Evolutionary conservation across 257 asterid species (phyloP), one percentile per base, ranked within the genome.

Genomic region (Primulina huaijiensis): DNA sequence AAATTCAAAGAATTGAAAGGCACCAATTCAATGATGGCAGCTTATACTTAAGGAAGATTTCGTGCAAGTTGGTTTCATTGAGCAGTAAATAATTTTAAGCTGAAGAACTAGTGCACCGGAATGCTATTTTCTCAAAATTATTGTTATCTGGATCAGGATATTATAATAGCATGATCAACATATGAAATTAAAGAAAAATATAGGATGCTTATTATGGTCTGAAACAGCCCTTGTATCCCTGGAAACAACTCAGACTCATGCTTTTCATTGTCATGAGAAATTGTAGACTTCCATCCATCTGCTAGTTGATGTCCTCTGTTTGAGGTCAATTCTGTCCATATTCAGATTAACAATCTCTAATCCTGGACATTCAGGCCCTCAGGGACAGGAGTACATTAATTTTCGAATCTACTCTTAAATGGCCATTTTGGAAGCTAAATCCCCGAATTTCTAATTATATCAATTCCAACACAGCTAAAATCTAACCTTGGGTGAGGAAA

Each of bases 231-330:
- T 25, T 60, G 38, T 20, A 71, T 25, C 23, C 56, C 61, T 31
- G 25, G 29, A 10, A 65, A 43, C 34, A 75, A 60, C 72, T 9
- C 25, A n/a, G 40, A 27, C 19, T 31, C 3, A 27, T 37, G 60
- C 58, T 46, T 61, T 34, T 38, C 25, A 62, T 52, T 2, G 58
- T 66, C 55, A 65, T 33, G 40, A 59, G 21, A 50, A 53, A 34
- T 76, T 46, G 55, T 14, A 46, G 6, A 46, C 66, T 37, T 52
- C 52, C 40, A 61, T 23, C 60, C n/a, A 57, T 55, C 55, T 63
- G 52, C n/a, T 30, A 1, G 19, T 76, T 58, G 38, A 21, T 57
- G 65, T 71, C 46, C 14, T 53, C 23, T n/a, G 27, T 35, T 40
- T 55, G n/a, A 62, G 58, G 8, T 56, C 60, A 25, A 53, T 10